Evolutionary conservation across 2,329 filamentous ascomycete species (phyloP), one percentile per base, ranked within the genome.

Genomic region (Fusarium pilosicola): DNA sequence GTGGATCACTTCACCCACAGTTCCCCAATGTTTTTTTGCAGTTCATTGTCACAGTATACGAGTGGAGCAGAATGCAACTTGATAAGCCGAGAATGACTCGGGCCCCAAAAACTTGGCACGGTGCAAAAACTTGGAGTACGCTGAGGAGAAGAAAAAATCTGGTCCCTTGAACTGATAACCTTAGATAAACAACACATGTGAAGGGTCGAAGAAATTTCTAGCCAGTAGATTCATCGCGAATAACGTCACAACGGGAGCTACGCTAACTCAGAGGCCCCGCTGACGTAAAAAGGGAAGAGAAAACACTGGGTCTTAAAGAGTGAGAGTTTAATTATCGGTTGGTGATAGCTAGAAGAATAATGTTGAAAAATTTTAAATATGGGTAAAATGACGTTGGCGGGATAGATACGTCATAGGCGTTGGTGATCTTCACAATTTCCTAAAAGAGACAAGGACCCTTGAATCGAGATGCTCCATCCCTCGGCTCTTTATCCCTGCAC

Each of bases 121-220:
- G n/a, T 54, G 51, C 3, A 12, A 6, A 44, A 46, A 58, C 45
- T 70, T 65, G 67, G 59, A 58, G 67, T 41, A 51, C 24, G 32
- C 28, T 28, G 49, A 38, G 49, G 49, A 38, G 49, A 36, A 52
- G 32, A 7, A 20, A 52, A 28, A 18, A 44, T 36, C 15, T 24
- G 48, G 49, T 48, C 41, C 52, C 22, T 39, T n/a, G 24, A n/a
- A 17, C 18, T 20, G 67, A 70, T 70, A 70, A 70, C 67, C 65
- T 70, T 70, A 70, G 67, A 70, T 70, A 70, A 70, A 48, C 48
- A 69, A 51, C 39, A 38, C 65, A 68, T 48, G 62, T 61, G 38
- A 57, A 49, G 3, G 26, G 48, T 44, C 20, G 32, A 57, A 69
- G 65, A 70, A 9, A 52, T 58, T 58, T 70, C 12, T 17, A 34